Evolutionary conservation across 2,329 filamentous ascomycete genomes (phyloP).

Genomic region (Pseudogymnoascus sp.): DNA sequence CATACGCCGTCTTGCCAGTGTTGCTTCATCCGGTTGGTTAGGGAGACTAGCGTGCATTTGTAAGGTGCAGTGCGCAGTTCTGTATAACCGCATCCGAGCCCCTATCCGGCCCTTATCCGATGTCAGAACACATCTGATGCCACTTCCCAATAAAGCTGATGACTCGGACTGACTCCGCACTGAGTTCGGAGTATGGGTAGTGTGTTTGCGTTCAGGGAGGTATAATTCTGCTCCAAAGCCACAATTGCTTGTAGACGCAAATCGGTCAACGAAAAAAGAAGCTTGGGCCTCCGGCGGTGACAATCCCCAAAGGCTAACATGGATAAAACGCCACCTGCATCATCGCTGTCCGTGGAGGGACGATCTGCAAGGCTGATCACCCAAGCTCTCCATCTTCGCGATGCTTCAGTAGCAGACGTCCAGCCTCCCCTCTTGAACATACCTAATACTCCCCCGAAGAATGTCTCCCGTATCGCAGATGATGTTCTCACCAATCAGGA

Average conservation of each 20-base stretch:
- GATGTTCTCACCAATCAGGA: constrained; percentile 13
- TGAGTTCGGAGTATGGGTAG: background rate
- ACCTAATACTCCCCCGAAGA: constrained; percentile 14
- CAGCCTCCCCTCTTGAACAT: constrained; percentile 13
- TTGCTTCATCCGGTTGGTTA: background rate
- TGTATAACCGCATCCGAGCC: background rate
- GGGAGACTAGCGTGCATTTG: background rate
- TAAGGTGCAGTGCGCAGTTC: background rate
- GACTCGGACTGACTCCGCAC: background rate
- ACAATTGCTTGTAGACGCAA: background rate
- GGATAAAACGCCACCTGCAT: background rate
- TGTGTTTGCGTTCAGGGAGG: background rate
- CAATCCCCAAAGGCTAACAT: background rate
- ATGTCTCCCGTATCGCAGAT: constrained; percentile 15
- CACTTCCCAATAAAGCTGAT: background rate
- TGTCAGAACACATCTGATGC: background rate
- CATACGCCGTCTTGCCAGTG: background rate
- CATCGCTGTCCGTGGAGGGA: background rate
- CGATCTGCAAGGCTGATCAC: background rate
- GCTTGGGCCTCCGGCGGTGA: background rate
- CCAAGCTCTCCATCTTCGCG: constrained; percentile 12
- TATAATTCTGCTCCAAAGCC: background rate
- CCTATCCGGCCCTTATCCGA: background rate
- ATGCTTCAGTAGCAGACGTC: constrained; percentile 14
- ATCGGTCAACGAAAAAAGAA: background rate